Conservation (phyloP, 805 yeast genomes). For the Schwanniomyces yamadae region DNA sequence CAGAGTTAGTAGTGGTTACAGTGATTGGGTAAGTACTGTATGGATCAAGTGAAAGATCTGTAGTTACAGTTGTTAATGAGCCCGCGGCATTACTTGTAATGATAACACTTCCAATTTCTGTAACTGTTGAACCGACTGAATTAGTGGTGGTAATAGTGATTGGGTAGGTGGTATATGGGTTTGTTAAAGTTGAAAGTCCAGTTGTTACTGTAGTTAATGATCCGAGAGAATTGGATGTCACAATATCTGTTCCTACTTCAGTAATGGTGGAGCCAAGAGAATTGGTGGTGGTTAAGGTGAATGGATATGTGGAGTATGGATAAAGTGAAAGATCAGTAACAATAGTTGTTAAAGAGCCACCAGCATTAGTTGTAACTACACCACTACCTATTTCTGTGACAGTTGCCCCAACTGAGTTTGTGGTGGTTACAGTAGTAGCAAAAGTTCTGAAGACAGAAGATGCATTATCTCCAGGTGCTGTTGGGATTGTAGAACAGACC, state of each 20-base stretch:
- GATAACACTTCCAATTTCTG: not conserved
- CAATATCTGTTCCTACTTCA: slow-evolving; percentile 10
- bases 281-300: slow-evolving; percentile 9
- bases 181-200: slow-evolving; percentile 1
- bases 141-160: slow-evolving; percentile 6
- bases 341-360: slow-evolving; percentile 8
- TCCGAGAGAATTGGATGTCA: slow-evolving; percentile 12
- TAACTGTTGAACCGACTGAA: not conserved
- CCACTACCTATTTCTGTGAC: slow-evolving; percentile 9
- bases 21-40: slow-evolving; percentile 6
- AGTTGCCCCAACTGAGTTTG: slow-evolving; percentile 7
- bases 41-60: not conserved
- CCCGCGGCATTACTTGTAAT: not conserved
- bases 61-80: not conserved
- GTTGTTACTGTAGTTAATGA: slow-evolving; percentile 4
- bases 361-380: slow-evolving; percentile 11
- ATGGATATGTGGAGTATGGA: not conserved
- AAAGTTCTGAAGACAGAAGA: slow-evolving; percentile 1
- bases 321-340: not conserved
- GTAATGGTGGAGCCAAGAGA: slow-evolving; percentile 9
- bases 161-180: slow-evolving; percentile 4
- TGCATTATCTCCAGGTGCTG: not conserved
- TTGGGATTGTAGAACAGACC: not conserved
- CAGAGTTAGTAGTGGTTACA: slow-evolving; percentile 6
- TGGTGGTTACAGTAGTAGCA: slow-evolving; percentile 7